Evolutionary conservation across 106 monocot genomes (phyloP), one percentile per base, ranked within the genome.

Genomic region (Vanilla planifolia): DNA sequence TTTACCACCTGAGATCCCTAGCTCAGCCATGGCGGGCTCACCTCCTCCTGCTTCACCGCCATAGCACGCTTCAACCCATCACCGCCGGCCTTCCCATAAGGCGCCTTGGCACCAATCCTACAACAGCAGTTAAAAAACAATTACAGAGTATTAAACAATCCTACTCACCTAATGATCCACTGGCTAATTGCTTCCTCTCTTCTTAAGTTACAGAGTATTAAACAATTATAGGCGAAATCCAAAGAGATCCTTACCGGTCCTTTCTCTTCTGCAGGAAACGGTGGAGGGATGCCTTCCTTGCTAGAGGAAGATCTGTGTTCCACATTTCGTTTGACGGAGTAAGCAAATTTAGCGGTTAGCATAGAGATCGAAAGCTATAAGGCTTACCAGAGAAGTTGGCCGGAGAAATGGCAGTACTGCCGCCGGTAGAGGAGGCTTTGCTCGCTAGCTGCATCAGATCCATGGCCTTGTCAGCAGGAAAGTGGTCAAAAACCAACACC

Each of bases 231-330:
- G 15, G 16, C 4, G 6, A 29, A 23, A 60, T 4, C 1, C 60
- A 23, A 33, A 33, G 22, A 51, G 44, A 19, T 44, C 13, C 71
- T 41, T 55, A 90, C 90, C 90, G 55, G 53, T 82, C 79, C 69
- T 74, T 88, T 71, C 88, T 83, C 71, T 83, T 91, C 76, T 91
- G 82, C n/a, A 91, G 71, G 69, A 91, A 91, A 19, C 82, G 69
- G 39, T 79, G 70, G 27, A 91, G 85, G 0, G 90, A 86, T 3
- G 68, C 72, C 55, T 71, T 82, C 45, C 85, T 81, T 21, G 76
- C 79, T 17, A 89, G 70, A 3, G 89, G 89, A 55, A 85, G 67
- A 71, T 65, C 83, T 70, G 61, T 53, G n/a, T 35, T 57, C 0
- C 57, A 57, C n/a, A n/a, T n/a, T n/a, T n/a, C n/a, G n/a, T n/a